A percentile compares a stretch with the other conserved stretches of the same genome.
phyloP scores from a whole-genome alignment of 139 green algal species.

The Chlorella sp. region DNA sequence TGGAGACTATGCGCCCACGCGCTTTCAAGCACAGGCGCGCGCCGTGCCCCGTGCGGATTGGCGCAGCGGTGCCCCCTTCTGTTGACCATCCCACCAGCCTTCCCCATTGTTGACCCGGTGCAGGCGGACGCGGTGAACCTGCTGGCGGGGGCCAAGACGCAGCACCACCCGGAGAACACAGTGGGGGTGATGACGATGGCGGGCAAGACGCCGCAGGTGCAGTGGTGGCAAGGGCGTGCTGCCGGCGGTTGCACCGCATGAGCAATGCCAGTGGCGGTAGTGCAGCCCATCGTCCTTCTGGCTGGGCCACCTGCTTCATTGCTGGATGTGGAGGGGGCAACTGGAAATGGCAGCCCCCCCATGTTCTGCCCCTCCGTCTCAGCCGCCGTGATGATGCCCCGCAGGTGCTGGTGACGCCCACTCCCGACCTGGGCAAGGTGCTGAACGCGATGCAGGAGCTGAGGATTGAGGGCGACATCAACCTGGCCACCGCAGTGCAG shows the following conservation, averaged over 20 bases:
- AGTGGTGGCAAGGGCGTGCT: neutral
- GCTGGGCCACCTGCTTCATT: neutral
- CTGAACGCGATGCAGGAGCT: slow-evolving; percentile 92
- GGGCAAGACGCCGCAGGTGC: slow-evolving; percentile 81
- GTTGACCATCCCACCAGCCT: no score
- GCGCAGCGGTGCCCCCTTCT: no score
- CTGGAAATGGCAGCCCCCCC: no score
- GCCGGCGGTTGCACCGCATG: neutral
- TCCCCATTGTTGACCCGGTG: no score
- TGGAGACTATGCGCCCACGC: slow-evolving; percentile 94
- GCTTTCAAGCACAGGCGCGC: slow-evolving; percentile 79
- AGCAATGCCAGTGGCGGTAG: neutral
- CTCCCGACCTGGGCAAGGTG: slow-evolving; percentile 96
- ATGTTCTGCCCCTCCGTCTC: no score
- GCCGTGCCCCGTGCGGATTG: no score
- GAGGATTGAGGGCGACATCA: slow-evolving; percentile 84
- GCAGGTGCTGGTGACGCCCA: slow-evolving; percentile 96
- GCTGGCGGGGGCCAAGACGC: slow-evolving; percentile 96
- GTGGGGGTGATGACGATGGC: slow-evolving; percentile 98
- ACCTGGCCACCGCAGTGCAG: slow-evolving; percentile 82
- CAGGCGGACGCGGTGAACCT: slow-evolving; percentile 98
- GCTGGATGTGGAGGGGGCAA: no score
- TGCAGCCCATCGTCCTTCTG: neutral
- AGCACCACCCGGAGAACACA: slow-evolving; percentile 97
- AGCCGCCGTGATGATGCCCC: no score